These are phyloP conservation scores for Monascus purpureus DNA, from an alignment of 495 filamentous ascomycete species.

Conservation along the genomic window DNA sequence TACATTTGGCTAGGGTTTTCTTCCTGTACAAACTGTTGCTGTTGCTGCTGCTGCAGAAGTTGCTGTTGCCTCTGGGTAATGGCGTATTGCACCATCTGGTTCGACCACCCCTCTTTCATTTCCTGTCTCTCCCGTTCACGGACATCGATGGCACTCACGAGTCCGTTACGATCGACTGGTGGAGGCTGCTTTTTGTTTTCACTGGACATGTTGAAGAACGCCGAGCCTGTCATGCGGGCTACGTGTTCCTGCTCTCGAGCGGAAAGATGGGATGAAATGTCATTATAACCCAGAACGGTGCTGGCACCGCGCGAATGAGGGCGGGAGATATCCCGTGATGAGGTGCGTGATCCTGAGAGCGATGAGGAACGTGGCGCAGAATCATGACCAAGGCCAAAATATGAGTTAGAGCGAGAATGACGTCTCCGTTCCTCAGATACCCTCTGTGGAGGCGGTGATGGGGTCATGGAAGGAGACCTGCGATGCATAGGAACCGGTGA, in stretches of 20 bases:
- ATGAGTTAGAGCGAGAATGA: conserved; percentile 31
- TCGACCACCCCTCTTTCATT: conserved; percentile 56
- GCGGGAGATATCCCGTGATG: too few species aligned
- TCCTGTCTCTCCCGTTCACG: conserved; percentile 61
- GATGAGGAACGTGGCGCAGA: conserved; percentile 21
- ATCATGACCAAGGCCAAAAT: conserved; percentile 10
- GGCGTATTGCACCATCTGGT: conserved; percentile 65
- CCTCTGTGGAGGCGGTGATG: conserved; percentile 28
- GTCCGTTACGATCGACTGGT: conserved; percentile 39
- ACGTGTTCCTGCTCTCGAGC: conserved; percentile 93
- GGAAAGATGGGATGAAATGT: conserved; percentile 56
- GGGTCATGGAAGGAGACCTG: conserved; percentile 39
- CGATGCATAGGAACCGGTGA: conserved; percentile 40
- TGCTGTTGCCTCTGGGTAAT: conserved; percentile 61
- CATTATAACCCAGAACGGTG: conserved; percentile 29
- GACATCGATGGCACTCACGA: conserved; percentile 64
- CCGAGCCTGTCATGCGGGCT: conserved; percentile 70
- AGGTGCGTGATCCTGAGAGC: too few species aligned
- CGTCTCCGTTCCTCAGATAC: conserved; percentile 43
- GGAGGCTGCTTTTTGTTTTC: conserved; percentile 30
- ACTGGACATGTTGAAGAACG: conserved; percentile 57
- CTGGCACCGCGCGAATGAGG: conserved; percentile 37
- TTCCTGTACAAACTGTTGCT: conserved; percentile 15
- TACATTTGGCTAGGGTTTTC: conserved; percentile 11
- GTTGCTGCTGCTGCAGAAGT: conserved; percentile 30